phyloP scores from a whole-genome alignment of 768 basidiomycete genomes.

The Exsudoporus frostii region DNA sequence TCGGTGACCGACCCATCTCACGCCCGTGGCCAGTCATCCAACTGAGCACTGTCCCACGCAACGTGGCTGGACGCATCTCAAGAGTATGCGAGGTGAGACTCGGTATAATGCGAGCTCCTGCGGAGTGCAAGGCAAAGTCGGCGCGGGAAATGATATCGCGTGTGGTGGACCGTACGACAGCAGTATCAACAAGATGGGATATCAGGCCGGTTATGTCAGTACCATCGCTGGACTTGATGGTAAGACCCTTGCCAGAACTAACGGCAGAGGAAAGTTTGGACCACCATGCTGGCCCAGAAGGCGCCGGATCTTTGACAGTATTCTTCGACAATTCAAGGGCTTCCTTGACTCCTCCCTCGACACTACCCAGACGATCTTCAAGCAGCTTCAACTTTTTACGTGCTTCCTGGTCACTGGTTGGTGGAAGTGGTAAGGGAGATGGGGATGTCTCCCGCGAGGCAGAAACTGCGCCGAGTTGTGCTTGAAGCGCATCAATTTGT shows the following conservation, averaged over 20 bases:
- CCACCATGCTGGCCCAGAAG: conserved; percentile 63
- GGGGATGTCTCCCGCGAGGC: conserved; percentile 17
- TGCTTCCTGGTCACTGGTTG: conserved; percentile 53
- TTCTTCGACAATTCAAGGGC: conserved; percentile 65
- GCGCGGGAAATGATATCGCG: conserved; percentile 80
- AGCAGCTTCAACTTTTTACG: conserved; percentile 49
- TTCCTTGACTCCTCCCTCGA: conserved; percentile 67
- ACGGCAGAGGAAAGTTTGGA: conserved; percentile 52
- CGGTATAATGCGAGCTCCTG: conserved; percentile 79
- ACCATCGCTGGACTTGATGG: conserved; percentile 72
- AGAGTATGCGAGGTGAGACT: conserved; percentile 79
- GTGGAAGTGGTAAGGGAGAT: conserved; percentile 11
- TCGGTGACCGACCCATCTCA: conserved; percentile 74
- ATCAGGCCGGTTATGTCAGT: conserved; percentile 72
- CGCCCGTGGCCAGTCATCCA: conserved; percentile 60
- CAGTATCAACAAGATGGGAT: conserved; percentile 69
- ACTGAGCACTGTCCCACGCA: conserved; percentile 48
- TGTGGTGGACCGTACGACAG: conserved; percentile 57
- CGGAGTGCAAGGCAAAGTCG: conserved; percentile 84
- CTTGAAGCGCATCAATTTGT: conserved; percentile 54
- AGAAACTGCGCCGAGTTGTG: conserved; percentile 35
- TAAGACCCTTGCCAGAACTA: conserved; percentile 46
- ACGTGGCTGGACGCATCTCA: conserved; percentile 54
- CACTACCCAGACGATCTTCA: conserved; percentile 58
- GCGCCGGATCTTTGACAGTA: conserved; percentile 35